Evolutionary conservation across 2,329 filamentous ascomycete genomes (phyloP), one percentile per base, ranked within the genome.

Genomic region (Diaporthe sp.): DNA sequence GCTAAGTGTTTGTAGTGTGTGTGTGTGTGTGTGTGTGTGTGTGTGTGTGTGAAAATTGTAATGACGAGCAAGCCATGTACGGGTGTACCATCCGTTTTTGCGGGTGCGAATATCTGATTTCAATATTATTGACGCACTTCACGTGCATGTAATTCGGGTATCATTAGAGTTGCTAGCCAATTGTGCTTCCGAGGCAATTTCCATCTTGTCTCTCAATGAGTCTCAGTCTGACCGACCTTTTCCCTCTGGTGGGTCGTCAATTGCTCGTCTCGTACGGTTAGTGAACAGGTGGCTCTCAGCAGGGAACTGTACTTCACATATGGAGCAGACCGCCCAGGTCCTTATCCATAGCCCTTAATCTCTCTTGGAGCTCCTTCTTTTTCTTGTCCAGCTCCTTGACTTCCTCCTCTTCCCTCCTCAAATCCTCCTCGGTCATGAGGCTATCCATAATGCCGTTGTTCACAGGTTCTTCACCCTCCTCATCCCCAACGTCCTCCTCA

Each of bases 361-460:
- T 85, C 75, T 83, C 84, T 79, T 91, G 89, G 58, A 91, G 78
- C 78, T 91, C 89, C 77, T 83, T 85, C 83, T 90, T 91, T 82
- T 87, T 89, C 75, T 80, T 82, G 74, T 91, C 90, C 81, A 91
- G 81, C 81, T 88, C 87, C 71, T 85, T 85, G 6, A 89, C 87
- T 80, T 92, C 92, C 71, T 93, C 92, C 80, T 95, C 93, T 80
- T 95, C 93, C 75, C 87, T 86, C 77, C 87, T 87, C 72, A 95
- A 80, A 79, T 95, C 92, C 71, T 94, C 93, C 77, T 93, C 91
- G 0, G 92, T 94, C 84, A 91, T 86, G 52, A 86, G 84, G 50
- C 83, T 82, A 33, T 85, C 83, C 30, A 82, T 83, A 9, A 78
- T 79, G 25, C 77, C 80, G 5, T 77, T 79, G 6, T 77, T 82